Evolutionary conservation across 345 rosid species (phyloP), one percentile per base, ranked within the genome.

Genomic region (Lepidium aucheri): DNA sequence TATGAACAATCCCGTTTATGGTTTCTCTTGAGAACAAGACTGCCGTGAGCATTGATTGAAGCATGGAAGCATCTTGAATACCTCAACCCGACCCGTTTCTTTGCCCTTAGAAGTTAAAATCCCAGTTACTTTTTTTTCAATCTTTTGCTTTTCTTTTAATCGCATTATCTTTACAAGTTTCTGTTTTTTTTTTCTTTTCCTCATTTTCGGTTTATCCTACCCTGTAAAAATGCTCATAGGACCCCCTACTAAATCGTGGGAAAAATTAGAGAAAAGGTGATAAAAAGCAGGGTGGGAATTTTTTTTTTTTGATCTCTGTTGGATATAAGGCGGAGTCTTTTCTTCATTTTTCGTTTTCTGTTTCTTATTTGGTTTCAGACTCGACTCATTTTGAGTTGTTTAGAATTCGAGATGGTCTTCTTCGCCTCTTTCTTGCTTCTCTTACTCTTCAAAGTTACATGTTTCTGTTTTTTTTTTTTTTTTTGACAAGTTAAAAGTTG

Each of bases 41-140:
- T 61, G 77, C 74, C 73, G 73, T 61, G 73, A 61, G 77, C 53
- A 30, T 63, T 54, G 45, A n/a, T n/a, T n/a, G n/a, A 66, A 67
- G 69, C 73, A 60, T 60, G 63, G 68, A 46, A 67, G 53, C 64
- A 33, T 45, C 67, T 32, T 30, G 28, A 17, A 64, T 53, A 20
- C 30, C 56, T 46, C 68, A 47, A 46, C 40, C 40, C 8, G 7
- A 47, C 35, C 64, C 51, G 12, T 45, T 72, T 57, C 66, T 42
- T 22, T 65, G 42, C 64, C 69, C 59, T 39, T 67, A 53, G 69
- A 60, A 67, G 64, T 53, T 38, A 13, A 66, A 51, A 8, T 9
- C 68, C 73, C 69, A 53, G 49, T 46, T 34, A 4, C 65, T 59
- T 73, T 59, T 38, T 14, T 53, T 60, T 39, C n/a, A 44, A 26